Evolutionary conservation across 306 rosid genomes (phyloP), one percentile per base, ranked within the genome.

Genomic region (Begonia peltatifolia): DNA sequence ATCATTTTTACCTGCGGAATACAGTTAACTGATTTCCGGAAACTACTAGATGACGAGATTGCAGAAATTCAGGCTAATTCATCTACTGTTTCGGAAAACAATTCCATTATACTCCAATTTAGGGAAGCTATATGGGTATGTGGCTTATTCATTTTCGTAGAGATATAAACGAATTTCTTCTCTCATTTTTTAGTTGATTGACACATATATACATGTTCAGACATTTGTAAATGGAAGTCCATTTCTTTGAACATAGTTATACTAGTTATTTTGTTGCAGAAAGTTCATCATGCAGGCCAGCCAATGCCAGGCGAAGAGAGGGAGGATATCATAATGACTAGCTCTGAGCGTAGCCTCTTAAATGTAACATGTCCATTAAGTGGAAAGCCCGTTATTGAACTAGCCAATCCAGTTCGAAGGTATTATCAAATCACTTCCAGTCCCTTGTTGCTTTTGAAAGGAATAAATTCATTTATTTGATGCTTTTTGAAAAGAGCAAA

Each of bases 281-380:
- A 81, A 41, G 95, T 90, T 68, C 94, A 86, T 80, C 94, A 90
- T 50, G 44, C 46, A 12, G 99, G 99, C 50, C 84, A 86, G 50
- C 87, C 87, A 52, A 83, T 90, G 92, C 92, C 92, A 16, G 99
- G 92, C 50, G 99, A 90, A 42, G 99, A 86, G 69, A 82, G 69
- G 68, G 99, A 90, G 66, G 99, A 90, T 53, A 71, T 90, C 58
- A 75, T 86, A 57, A 86, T 90, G 95, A 90, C 95, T 53, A 75
- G 79, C 63, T 83, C 90, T 44, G 86, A 90, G 60, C 41, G 80
- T 67, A 70, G 56, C 63, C 65, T 90, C 61, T 74, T 79, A 64
- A 90, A 90, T 69, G 16, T 57, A 41, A 74, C 60, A 14, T 90
- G 95, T 70, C 99, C 99, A 51, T 38, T 90, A 63, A 78, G 76